phyloP scores from a whole-genome alignment of 192 early-diverging fungal genomes.

The Jimgerdemannia flammicorona region DNA sequence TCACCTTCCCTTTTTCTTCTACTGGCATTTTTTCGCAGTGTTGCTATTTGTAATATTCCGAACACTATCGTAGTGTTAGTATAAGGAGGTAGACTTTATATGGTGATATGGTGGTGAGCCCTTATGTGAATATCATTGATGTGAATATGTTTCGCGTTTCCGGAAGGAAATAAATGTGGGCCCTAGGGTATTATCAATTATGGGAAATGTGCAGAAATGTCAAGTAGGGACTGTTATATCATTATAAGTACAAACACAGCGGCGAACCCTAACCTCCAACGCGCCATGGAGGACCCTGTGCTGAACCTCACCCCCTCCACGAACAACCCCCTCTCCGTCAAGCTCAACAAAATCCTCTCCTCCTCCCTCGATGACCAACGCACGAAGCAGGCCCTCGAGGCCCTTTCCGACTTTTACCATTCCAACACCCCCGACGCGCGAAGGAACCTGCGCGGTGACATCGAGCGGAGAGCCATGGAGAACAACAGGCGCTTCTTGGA shows the following conservation, averaged over 20 bases:
- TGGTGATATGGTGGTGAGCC: neutral
- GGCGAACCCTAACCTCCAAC: neutral
- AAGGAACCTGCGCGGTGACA: conserved; percentile 50
- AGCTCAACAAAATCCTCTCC: conserved; percentile 42
- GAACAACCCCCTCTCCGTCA: conserved; percentile 26
- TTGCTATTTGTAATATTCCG: neutral
- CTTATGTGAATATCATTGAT: neutral
- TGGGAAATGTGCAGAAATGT: no score
- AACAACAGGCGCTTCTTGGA: conserved; percentile 47
- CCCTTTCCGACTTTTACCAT: conserved; percentile 59
- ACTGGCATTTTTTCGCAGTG: no score
- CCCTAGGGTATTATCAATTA: no score
- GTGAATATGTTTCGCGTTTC: no score
- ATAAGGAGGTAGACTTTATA: neutral
- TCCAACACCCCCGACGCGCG: conserved; percentile 43
- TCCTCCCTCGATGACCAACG: conserved; percentile 57
- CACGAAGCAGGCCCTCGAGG: conserved; percentile 59
- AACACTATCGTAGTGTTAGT: neutral
- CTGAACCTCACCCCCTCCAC: neutral
- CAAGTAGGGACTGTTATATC: no score
- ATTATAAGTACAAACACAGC: no score
- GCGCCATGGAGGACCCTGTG: neutral
- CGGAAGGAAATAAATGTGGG: no score
- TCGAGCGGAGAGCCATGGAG: conserved; percentile 49
- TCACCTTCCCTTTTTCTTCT: no score